These are phyloP conservation scores for Cryptococcus floricola DNA, from an alignment of 1,284 basidiomycete genomes.

Conservation along the genomic window DNA sequence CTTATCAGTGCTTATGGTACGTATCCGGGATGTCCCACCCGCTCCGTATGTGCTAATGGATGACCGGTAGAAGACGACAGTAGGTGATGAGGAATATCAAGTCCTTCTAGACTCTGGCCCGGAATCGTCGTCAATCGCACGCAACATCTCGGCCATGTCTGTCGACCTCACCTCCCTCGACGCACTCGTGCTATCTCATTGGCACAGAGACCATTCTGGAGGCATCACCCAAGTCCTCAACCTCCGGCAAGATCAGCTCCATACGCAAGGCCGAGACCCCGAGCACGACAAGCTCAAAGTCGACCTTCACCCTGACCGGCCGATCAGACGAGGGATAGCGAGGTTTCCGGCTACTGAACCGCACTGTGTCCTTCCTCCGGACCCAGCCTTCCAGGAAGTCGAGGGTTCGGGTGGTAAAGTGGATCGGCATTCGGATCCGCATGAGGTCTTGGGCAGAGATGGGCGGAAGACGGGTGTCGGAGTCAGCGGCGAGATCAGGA, in stretches of 20 bases:
- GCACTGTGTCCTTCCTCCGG: conserved; percentile 55
- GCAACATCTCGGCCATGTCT: conserved; percentile 64
- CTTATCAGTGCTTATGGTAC: conserved; percentile 69
- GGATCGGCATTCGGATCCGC: conserved; percentile 59
- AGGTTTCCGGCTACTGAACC: conserved; percentile 59
- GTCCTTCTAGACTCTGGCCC: conserved; percentile 78
- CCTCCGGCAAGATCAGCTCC: conserved; percentile 31
- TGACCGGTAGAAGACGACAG: conserved; percentile 31
- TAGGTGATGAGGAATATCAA: conserved; percentile 53
- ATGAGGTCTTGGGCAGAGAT: conserved; percentile 53
- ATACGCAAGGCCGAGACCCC: background rate
- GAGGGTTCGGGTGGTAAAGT: conserved; percentile 56
- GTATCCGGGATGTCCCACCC: conserved; percentile 22
- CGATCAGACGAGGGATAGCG: conserved; percentile 67
- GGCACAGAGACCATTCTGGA: conserved; percentile 77
- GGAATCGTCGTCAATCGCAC: conserved; percentile 64
- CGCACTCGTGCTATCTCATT: conserved; percentile 69
- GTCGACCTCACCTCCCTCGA: conserved; percentile 58
- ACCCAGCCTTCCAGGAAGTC: conserved; percentile 68
- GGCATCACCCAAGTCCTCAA: conserved; percentile 58
- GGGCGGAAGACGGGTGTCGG: conserved; percentile 57
- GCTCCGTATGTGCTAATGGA: background rate
- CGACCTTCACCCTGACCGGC: conserved; percentile 71
- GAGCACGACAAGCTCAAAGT: conserved; percentile 52
- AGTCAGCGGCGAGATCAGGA: conserved; percentile 73